Conservation (phyloP, 306 rosid genomes). For the Rosa multiflora region DNA sequence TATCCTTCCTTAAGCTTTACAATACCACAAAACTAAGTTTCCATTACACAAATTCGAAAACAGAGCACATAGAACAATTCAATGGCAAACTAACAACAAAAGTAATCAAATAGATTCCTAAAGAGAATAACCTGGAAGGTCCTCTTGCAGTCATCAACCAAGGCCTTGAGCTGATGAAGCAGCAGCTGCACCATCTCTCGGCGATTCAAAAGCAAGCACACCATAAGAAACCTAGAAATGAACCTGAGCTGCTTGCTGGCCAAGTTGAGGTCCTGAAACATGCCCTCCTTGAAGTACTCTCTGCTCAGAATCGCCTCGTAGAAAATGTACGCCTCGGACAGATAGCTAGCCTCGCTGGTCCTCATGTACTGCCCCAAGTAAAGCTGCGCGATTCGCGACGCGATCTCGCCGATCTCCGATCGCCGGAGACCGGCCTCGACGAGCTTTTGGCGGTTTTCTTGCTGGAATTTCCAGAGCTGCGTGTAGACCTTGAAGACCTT, state of each 20-base stretch:
- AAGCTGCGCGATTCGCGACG: conserved; percentile 88
- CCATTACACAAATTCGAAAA: not conserved
- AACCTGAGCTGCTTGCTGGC: conserved; percentile 82
- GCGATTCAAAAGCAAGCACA: conserved; percentile 74
- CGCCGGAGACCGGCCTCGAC: conserved; percentile 81
- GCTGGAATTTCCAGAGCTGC: conserved; percentile 90
- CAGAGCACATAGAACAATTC: conserved; percentile 5
- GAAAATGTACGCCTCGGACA: conserved; percentile 77
- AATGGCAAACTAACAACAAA: not conserved
- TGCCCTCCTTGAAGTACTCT: conserved; percentile 86
- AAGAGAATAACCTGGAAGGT: conserved; percentile 59
- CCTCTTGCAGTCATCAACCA: conserved; percentile 84
- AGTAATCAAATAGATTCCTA: not conserved
- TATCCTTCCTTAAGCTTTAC: not conserved
- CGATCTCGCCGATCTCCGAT: conserved; percentile 94
- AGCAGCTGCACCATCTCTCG: conserved; percentile 73
- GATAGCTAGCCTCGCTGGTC: conserved; percentile 80
- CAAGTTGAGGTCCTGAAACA: conserved; percentile 68
- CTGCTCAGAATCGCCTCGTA: conserved; percentile 86
- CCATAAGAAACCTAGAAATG: conserved; percentile 76
- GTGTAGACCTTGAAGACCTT: conserved; percentile 96
- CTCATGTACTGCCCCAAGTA: conserved; percentile 92
- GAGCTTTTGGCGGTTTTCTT: conserved; percentile 87
- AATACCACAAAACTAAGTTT: not conserved
- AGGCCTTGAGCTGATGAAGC: conserved; percentile 65